phyloP scores from a whole-genome alignment of 495 filamentous ascomycete genomes.

The Aspergillus heteromorphus region DNA sequence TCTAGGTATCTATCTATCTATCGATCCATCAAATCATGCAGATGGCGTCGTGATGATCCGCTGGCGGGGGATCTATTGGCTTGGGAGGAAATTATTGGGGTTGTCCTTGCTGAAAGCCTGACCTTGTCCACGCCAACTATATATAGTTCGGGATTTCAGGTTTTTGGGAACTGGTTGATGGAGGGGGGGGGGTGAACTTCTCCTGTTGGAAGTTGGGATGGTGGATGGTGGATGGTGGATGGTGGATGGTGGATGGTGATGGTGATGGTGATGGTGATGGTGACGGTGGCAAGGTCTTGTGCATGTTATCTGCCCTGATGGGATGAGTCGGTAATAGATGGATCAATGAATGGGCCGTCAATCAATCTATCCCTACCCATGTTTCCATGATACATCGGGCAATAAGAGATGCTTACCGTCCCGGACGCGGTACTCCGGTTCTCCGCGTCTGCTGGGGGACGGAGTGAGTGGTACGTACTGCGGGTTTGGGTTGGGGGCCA shows the following conservation, averaged over 20 bases:
- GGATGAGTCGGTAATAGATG: no score
- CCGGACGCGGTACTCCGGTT: no score
- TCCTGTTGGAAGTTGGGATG: no score
- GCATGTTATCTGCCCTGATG: no score
- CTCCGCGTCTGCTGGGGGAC: no score
- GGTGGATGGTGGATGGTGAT: no score
- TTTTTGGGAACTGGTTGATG: background rate
- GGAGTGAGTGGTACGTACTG: background rate
- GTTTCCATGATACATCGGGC: no score
- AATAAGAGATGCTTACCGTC: no score
- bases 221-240: no score
- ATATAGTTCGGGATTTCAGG: background rate
- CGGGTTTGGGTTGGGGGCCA: background rate
- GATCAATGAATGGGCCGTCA: background rate
- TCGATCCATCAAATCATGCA: background rate
- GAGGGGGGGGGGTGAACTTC: background rate
- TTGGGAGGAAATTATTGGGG: background rate
- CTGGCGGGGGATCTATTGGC: background rate
- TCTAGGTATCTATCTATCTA: no score
- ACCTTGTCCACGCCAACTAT: background rate
- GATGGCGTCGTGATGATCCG: background rate
- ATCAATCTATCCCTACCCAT: background rate
- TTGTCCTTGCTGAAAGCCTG: conserved; percentile 1
- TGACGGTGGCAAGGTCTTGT: no score
- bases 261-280: no score